These are phyloP conservation scores for Fusarium guadeloupense DNA, from an alignment of 2,329 filamentous ascomycete genomes.

Conservation along the genomic window DNA sequence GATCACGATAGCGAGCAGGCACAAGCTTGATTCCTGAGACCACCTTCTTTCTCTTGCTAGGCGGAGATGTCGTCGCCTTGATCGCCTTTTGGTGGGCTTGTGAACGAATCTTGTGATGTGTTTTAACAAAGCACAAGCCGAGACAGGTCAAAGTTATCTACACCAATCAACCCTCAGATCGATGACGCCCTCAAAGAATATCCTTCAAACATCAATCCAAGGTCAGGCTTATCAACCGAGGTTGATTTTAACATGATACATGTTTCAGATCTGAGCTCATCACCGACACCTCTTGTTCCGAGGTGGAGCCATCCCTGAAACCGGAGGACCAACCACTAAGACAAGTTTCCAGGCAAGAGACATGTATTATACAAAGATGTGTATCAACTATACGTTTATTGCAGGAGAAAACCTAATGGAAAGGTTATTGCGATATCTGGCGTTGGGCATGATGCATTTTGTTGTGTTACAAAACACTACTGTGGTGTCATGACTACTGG, in stretches of 20 bases:
- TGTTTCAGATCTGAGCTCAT: not conserved
- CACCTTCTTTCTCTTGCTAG: constrained; percentile 13
- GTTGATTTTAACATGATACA: not conserved
- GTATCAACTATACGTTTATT: too few relatives aligned
- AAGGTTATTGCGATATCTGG: too few relatives aligned
- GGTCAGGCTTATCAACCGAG: not conserved
- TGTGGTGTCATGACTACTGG: too few relatives aligned
- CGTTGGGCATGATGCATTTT: too few relatives aligned
- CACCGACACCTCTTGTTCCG: not conserved
- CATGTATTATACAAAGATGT: too few relatives aligned
- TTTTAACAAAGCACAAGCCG: not conserved
- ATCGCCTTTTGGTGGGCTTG: constrained; percentile 19
- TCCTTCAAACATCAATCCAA: not conserved
- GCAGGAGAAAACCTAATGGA: too few relatives aligned
- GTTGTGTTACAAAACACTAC: too few relatives aligned
- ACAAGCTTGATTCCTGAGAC: constrained; percentile 5
- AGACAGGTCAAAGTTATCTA: constrained; percentile 25
- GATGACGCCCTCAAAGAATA: constrained; percentile 11
- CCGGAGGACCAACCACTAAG: not conserved
- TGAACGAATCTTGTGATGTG: constrained; percentile 29
- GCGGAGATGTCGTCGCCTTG: constrained; percentile 11
- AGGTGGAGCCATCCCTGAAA: not conserved
- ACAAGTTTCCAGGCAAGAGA: too few relatives aligned
- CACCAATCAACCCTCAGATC: constrained; percentile 2
- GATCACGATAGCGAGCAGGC: constrained; percentile 19